Conservation (phyloP, 2,329 filamentous ascomycete species). For the Magnaporthiopsis poae region DNA sequence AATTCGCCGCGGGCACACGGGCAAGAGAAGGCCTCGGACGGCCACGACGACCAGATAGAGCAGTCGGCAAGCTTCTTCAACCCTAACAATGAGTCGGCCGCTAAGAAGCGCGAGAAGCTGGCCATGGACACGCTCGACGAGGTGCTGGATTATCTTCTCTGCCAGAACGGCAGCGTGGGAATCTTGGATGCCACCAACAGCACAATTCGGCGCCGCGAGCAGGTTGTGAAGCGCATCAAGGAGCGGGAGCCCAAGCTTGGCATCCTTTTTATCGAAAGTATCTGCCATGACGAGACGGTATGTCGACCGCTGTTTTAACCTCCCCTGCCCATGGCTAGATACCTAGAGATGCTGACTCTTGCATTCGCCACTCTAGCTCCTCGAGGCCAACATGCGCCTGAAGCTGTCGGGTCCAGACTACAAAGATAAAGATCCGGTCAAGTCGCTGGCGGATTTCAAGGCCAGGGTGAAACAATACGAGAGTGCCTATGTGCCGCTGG, state of each 20-base stretch:
- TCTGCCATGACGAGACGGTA: slow-evolving; percentile 70
- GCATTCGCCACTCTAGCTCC: slow-evolving; percentile 35
- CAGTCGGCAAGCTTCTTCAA: slow-evolving; percentile 93
- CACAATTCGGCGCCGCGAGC: slow-evolving; percentile 73
- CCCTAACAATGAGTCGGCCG: slow-evolving; percentile 71
- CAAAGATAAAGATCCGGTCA: slow-evolving; percentile 77
- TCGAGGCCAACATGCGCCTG: slow-evolving; percentile 93
- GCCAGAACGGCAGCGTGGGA: slow-evolving; percentile 74
- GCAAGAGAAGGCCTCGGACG: slow-evolving; percentile 7
- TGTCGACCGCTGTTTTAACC: slow-evolving; percentile 6
- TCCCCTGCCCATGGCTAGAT: neutral
- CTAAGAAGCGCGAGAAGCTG: slow-evolving; percentile 78
- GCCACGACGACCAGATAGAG: slow-evolving; percentile 49
- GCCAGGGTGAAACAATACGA: slow-evolving; percentile 86
- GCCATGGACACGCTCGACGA: slow-evolving; percentile 89
- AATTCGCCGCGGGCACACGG: slow-evolving; percentile 15
- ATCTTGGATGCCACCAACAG: slow-evolving; percentile 94
- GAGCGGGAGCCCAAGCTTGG: slow-evolving; percentile 76
- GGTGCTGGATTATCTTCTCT: slow-evolving; percentile 76
- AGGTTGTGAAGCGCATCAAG: slow-evolving; percentile 75
- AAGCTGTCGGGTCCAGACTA: slow-evolving; percentile 96
- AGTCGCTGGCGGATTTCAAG: slow-evolving; percentile 83
- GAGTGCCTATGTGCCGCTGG: slow-evolving; percentile 83
- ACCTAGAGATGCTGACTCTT: neutral
- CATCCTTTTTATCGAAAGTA: slow-evolving; percentile 89